These are phyloP conservation scores for Aureobasidium sp. DNA, from an alignment of 2,329 filamentous ascomycete genomes.

Conservation along the genomic window DNA sequence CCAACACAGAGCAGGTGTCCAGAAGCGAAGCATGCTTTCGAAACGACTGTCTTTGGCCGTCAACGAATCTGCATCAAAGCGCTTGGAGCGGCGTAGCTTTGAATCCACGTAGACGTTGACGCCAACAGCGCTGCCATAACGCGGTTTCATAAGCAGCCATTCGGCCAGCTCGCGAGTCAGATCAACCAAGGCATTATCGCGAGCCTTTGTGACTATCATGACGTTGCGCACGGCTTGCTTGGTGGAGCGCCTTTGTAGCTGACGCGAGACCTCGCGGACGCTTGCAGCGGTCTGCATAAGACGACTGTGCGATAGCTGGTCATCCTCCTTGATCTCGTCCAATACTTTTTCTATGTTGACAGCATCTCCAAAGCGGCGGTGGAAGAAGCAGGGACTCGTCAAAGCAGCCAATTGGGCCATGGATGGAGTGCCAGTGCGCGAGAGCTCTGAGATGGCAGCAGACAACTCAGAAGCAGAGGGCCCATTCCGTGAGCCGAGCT, in stretches of 20 bases:
- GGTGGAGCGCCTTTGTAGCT: slow-evolving; percentile 85
- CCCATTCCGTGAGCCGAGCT: slow-evolving; percentile 1
- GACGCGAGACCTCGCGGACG: slow-evolving; percentile 91
- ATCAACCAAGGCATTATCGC: slow-evolving; percentile 86
- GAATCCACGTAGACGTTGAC: slow-evolving; percentile 98
- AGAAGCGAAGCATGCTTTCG: slow-evolving; percentile 81
- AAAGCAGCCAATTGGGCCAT: slow-evolving; percentile 54
- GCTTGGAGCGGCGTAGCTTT: slow-evolving; percentile 79
- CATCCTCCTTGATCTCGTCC: slow-evolving; percentile 83
- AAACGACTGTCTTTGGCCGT: slow-evolving; percentile 69
- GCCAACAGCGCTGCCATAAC: slow-evolving; percentile 82
- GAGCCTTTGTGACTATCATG: slow-evolving; percentile 98
- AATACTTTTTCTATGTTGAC: slow-evolving; percentile 92
- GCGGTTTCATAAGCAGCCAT: slow-evolving; percentile 82
- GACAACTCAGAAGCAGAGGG: slow-evolving; percentile 18
- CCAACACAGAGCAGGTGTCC: slow-evolving; percentile 95
- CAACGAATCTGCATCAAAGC: slow-evolving; percentile 72
- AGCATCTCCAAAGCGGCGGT: slow-evolving; percentile 91
- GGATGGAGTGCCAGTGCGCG: slow-evolving; percentile 13
- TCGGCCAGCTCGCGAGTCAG: slow-evolving; percentile 79
- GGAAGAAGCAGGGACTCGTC: slow-evolving; percentile 94
- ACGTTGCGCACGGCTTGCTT: slow-evolving; percentile 86
- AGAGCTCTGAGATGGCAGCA: slow-evolving; percentile 18
- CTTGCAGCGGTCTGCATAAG: slow-evolving; percentile 92
- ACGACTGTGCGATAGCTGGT: slow-evolving; percentile 86